A percentile compares a stretch with the other conserved stretches of the same genome.
These are phyloP conservation scores for Yamadazyma akitaensis DNA, from an alignment of 805 yeast genomes.

Conservation along the genomic window DNA sequence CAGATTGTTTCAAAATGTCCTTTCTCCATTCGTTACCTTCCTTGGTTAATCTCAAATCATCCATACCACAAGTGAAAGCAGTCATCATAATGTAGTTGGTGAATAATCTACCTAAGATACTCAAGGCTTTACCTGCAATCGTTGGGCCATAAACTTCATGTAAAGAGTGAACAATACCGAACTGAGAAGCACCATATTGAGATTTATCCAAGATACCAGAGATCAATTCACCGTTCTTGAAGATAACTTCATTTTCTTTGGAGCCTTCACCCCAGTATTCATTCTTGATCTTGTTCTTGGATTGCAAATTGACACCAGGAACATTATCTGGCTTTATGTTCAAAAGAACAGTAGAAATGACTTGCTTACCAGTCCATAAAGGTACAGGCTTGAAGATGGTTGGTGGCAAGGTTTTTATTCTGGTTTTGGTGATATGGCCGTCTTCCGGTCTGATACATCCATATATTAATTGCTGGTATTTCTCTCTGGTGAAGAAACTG, in stretches of 20 bases:
- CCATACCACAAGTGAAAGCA: constrained; percentile 99
- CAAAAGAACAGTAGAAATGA: constrained; percentile 84
- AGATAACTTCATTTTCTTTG: constrained; percentile 78
- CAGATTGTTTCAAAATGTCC: constrained; percentile 73
- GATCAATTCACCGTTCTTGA: constrained; percentile 81
- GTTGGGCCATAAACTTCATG: constrained; percentile 94
- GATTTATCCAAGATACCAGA: constrained; percentile 96
- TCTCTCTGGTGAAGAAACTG: constrained; percentile 82
- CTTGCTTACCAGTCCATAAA: constrained; percentile 97
- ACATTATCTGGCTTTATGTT: constrained; percentile 83
- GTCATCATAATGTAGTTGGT: constrained; percentile 89
- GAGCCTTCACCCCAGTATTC: constrained; percentile 93
- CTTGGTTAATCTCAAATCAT: constrained; percentile 85
- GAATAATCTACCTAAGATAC: constrained; percentile 92
- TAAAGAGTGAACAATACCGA: constrained; percentile 93
- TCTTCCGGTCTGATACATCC: constrained; percentile 97
- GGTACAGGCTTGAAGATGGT: constrained; percentile 82
- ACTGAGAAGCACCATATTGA: constrained; percentile 96
- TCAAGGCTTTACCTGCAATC: constrained; percentile 82
- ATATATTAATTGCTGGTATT: constrained; percentile 89
- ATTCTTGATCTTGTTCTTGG: constrained; percentile 86
- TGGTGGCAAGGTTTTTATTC: constrained; percentile 82
- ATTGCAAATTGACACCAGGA: constrained; percentile 85
- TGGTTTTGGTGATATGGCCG: constrained; percentile 76
- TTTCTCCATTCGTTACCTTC: constrained; percentile 90